phyloP scores from a whole-genome alignment of 768 basidiomycete species.

The Panaeolus cyanescens region DNA sequence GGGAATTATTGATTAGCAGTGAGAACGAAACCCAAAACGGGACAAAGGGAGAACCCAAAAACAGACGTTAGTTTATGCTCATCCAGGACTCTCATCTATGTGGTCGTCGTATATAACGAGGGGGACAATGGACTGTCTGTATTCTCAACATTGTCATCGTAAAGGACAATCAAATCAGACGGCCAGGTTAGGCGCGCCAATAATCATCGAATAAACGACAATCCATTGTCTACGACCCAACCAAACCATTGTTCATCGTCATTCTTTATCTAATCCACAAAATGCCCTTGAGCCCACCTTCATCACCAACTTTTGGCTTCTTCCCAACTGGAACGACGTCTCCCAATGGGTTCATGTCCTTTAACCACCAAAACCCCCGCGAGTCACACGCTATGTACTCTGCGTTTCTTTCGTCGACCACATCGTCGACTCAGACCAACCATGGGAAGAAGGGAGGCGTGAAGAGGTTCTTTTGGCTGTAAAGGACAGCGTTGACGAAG shows the following conservation, averaged over 20 bases:
- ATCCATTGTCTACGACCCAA: background rate
- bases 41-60: slow-evolving; percentile 33
- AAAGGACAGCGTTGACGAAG: background rate
- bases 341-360: slow-evolving; percentile 56
- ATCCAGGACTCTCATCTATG: slow-evolving; percentile 7
- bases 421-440: slow-evolving; percentile 11
- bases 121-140: slow-evolving; percentile 17
- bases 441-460: slow-evolving; percentile 16
- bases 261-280: slow-evolving; percentile 17
- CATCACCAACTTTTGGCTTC: slow-evolving; percentile 60
- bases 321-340: slow-evolving; percentile 58
- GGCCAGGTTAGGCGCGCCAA: background rate
- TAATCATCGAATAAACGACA: background rate
- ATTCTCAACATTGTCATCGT: slow-evolving; percentile 3
- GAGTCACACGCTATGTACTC: slow-evolving; percentile 62
- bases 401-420: slow-evolving; percentile 34
- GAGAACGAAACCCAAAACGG: slow-evolving; percentile 15
- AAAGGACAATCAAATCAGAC: background rate
- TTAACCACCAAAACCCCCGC: slow-evolving; percentile 59
- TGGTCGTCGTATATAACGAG: slow-evolving; percentile 30
- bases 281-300: slow-evolving; percentile 52
- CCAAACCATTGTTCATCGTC: background rate
- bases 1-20: slow-evolving; percentile 8
- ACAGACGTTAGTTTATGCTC: slow-evolving; percentile 33
- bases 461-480: slow-evolving; percentile 23